These are phyloP conservation scores for Lepiota brunneoincarnata DNA, from an alignment of 768 basidiomycete species.

Conservation along the genomic window DNA sequence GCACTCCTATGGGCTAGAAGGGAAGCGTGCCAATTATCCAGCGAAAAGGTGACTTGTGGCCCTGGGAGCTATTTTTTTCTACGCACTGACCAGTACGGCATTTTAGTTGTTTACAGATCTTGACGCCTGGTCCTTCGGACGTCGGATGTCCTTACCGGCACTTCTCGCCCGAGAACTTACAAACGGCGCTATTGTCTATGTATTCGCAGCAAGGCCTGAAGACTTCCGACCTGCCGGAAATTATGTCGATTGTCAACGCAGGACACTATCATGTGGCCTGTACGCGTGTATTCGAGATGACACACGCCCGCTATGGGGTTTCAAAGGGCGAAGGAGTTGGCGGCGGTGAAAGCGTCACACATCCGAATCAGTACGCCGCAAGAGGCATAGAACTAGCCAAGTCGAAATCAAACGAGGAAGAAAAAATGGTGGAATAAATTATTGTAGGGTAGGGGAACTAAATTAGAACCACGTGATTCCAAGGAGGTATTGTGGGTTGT, in stretches of 20 bases:
- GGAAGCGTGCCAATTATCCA: constrained; percentile 90
- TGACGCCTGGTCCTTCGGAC: constrained; percentile 60
- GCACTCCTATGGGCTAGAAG: constrained; percentile 92
- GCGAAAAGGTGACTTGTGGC: constrained; percentile 69
- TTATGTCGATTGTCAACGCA: constrained; percentile 74
- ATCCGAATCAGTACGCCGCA: constrained; percentile 91
- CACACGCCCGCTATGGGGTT: constrained; percentile 68
- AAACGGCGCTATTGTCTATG: constrained; percentile 66
- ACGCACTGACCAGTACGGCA: constrained; percentile 27
- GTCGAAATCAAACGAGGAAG: constrained; percentile 32
- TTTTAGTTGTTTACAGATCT: constrained; percentile 81
- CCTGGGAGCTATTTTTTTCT: not conserved
- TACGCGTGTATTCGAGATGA: constrained; percentile 94
- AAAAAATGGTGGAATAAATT: constrained; percentile 41
- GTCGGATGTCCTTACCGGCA: constrained; percentile 94
- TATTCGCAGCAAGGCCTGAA: constrained; percentile 66
- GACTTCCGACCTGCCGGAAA: constrained; percentile 72
- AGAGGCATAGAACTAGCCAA: constrained; percentile 67
- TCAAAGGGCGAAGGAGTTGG: constrained; percentile 90
- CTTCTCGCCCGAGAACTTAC: constrained; percentile 80
- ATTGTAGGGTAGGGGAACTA: not conserved
- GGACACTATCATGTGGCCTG: constrained; percentile 94
- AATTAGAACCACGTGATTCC: constrained; percentile 9
- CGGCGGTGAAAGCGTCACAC: constrained; percentile 81
- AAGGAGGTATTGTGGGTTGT: constrained; percentile 1